Conservation (phyloP, 164 flowering plant genomes). For the Hamamelis virginiana region DNA sequence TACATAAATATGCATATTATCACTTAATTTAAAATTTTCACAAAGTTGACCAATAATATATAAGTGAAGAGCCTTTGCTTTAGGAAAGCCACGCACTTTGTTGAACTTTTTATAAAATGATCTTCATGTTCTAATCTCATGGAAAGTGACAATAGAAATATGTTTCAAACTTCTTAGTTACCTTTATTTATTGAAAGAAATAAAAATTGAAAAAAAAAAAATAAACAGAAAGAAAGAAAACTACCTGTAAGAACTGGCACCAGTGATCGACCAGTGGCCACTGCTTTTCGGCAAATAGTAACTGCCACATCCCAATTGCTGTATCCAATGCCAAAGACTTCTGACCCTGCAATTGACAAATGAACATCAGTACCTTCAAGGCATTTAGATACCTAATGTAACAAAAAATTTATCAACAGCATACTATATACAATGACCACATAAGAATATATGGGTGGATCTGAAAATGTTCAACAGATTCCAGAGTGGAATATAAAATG, state of each 20-base stretch:
- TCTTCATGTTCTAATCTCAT: too few species aligned
- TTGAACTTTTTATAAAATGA: too few species aligned
- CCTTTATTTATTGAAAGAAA: background rate
- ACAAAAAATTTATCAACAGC: too few species aligned
- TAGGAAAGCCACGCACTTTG: too few species aligned
- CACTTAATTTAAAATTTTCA: too few species aligned
- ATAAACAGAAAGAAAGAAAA: background rate
- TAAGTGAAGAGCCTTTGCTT: too few species aligned
- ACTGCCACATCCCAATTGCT: constrained; percentile 99
- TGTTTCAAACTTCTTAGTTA: too few species aligned
- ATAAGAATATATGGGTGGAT: background rate
- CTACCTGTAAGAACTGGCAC: constrained; percentile 98
- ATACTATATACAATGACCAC: too few species aligned
- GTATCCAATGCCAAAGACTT: constrained; percentile 98
- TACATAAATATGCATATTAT: too few species aligned
- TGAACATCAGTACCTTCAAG: background rate
- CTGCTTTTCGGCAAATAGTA: constrained; percentile 90
- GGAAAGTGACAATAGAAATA: too few species aligned
- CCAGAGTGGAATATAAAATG: background rate
- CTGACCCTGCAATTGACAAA: constrained; percentile 69
- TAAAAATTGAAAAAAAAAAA: background rate
- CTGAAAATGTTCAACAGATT: background rate
- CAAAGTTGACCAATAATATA: too few species aligned
- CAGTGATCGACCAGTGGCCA: constrained; percentile 97
- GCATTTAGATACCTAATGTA: background rate